Conservation (phyloP, 1,139 yeast species). For the Scheffersomyces cryptocercus region DNA sequence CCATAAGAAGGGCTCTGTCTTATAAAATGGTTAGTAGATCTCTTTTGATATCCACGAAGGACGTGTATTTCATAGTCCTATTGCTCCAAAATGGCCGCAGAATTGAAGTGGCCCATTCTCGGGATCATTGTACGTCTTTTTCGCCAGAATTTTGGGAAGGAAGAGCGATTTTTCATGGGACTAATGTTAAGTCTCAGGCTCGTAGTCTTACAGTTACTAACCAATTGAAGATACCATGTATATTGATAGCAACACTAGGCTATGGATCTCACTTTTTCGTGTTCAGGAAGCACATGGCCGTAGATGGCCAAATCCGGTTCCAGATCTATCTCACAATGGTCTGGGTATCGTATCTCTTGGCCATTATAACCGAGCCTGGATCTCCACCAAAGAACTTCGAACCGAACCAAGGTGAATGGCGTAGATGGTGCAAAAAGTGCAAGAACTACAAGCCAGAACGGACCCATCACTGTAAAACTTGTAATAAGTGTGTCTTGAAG, state of each 20-base stretch:
- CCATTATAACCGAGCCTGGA: slow-evolving; percentile 62
- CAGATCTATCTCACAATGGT: slow-evolving; percentile 54
- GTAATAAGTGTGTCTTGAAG: slow-evolving; percentile 61
- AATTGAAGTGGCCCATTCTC: slow-evolving; percentile 57
- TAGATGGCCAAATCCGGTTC: slow-evolving; percentile 45
- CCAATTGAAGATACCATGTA: slow-evolving; percentile 59
- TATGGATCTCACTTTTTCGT: slow-evolving; percentile 65
- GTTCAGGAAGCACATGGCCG: slow-evolving; percentile 44
- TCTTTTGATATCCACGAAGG: too few relatives aligned
- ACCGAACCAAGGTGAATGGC: slow-evolving; percentile 46
- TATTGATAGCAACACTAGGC: slow-evolving; percentile 62
- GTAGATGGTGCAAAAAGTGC: slow-evolving; percentile 68
- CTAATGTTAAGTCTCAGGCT: not conserved
- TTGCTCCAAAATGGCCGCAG: slow-evolving; percentile 44
- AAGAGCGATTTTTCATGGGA: too few relatives aligned
- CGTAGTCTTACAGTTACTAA: slow-evolving; percentile 1
- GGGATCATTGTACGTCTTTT: slow-evolving; percentile 51
- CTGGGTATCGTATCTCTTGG: slow-evolving; percentile 71
- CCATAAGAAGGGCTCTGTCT: too few relatives aligned
- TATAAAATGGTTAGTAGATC: too few relatives aligned
- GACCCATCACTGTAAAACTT: slow-evolving; percentile 74
- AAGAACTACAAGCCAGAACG: slow-evolving; percentile 69
- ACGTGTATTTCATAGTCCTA: too few relatives aligned
- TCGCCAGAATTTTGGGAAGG: too few relatives aligned
- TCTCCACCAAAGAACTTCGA: slow-evolving; percentile 46